A percentile compares a stretch with the other conserved stretches of the same genome.
These are phyloP conservation scores for Acephala macrosclerotiorum DNA, from an alignment of 2,329 filamentous ascomycete genomes.

Conservation along the genomic window DNA sequence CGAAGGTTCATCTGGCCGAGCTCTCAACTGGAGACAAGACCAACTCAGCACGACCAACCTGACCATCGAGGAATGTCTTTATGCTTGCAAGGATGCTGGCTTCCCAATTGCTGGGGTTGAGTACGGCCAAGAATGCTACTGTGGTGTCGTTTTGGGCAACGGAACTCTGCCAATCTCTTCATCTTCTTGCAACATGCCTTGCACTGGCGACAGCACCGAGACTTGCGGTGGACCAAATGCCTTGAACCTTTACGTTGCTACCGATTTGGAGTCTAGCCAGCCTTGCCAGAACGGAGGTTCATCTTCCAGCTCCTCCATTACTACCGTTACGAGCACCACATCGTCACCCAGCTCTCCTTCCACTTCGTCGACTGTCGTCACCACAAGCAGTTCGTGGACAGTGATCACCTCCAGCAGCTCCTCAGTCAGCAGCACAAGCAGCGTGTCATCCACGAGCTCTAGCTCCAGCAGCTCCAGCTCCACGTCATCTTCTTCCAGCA, in stretches of 20 bases:
- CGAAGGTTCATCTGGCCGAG: slow-evolving; percentile 43
- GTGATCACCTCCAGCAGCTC: slow-evolving; percentile 10
- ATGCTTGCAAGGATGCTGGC: slow-evolving; percentile 46
- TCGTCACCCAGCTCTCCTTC: background rate
- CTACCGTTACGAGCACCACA: slow-evolving; percentile 3
- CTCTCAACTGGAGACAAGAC: slow-evolving; percentile 43
- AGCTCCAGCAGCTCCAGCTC: too few species aligned
- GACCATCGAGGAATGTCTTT: slow-evolving; percentile 47
- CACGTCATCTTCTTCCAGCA: background rate
- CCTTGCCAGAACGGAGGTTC: slow-evolving; percentile 49
- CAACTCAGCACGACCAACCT: slow-evolving; percentile 42
- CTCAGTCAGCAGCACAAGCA: background rate
- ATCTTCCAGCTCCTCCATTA: slow-evolving; percentile 38
- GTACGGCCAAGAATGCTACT: slow-evolving; percentile 51
- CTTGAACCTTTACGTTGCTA: slow-evolving; percentile 52
- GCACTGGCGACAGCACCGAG: slow-evolving; percentile 44
- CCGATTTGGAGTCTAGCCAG: slow-evolving; percentile 57
- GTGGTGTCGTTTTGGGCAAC: slow-evolving; percentile 47
- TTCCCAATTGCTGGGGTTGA: slow-evolving; percentile 50
- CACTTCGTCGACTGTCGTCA: background rate
- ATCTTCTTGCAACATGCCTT: slow-evolving; percentile 44
- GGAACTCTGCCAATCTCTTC: slow-evolving; percentile 34
- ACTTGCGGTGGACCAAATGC: slow-evolving; percentile 46
- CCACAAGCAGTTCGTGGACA: background rate
- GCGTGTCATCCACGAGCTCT: background rate